Base-by-base conservation (phyloP, 1,284 basidiomycete genomes). In the Sutorius eximius region DNA sequence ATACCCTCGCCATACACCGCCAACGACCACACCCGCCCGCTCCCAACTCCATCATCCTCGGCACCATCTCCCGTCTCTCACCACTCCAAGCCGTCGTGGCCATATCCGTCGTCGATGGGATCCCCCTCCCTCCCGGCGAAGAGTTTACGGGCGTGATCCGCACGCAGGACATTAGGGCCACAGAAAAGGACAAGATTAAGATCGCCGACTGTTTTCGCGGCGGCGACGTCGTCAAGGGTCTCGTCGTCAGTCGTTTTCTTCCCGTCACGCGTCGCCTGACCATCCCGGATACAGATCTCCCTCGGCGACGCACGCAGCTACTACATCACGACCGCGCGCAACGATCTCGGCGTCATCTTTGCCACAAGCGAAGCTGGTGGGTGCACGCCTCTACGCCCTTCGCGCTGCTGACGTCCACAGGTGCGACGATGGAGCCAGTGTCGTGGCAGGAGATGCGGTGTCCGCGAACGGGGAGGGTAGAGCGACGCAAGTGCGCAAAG, bases 141-240 rank as follows among this genome's bases (percentile, higher is more conserved):
- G 95, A 98, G 61, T 98, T 97, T 63, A 88, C 85, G 0, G 96
- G 96, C 13, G 88, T 98, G 9, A 91, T 99, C 56, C 85, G 96
- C 33, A 79, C 85, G 5, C 92, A 96, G 71, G 97, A 99, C 72
- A 87, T 97, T n/a, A 75, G 94, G 45, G 86, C 88, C 29, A 95
- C 93, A 2, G 94, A 97, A 68, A 92, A 93, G 65, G 93, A 96
- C 75, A 91, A 89, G 70, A 83, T 98, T 56, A 95, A 93, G 73
- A 91, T 98, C 61, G 86, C 86, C 33, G 93, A 97, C 62, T 98
- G 94, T 68, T 99, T 98, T 75, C 82, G 97, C 40, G 91, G 95
- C 1, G 95, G 97, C 5, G 96, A 99, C 73, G 91, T 98, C 51
- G 91, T 99, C 29, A 86, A 91, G 61, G 95, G 95, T 6, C 75